Conservation (phyloP, 2,329 filamentous ascomycete species). For the Drechslerella stenobrocha region DNA sequence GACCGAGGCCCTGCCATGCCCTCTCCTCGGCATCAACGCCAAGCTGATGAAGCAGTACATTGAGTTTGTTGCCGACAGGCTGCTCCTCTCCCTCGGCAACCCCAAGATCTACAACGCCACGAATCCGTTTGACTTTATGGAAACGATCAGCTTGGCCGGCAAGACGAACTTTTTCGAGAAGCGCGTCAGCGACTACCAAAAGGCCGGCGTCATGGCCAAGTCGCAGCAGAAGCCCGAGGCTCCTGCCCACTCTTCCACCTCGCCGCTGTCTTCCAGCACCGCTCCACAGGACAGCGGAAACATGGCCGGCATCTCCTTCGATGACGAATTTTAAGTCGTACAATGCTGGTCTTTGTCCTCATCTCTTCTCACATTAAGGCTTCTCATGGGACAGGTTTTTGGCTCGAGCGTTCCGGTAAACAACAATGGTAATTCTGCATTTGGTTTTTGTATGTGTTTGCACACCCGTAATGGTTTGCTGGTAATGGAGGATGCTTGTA, state of each 20-base stretch:
- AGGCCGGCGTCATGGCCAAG: constrained; percentile 96
- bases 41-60: constrained; percentile 99
- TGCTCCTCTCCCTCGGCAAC: constrained; percentile 90
- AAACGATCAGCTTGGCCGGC: constrained; percentile 97
- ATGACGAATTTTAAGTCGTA: constrained; percentile 87
- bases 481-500: constrained; percentile 24
- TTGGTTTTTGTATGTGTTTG: constrained; percentile 20
- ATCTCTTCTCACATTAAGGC: not conserved
- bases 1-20: constrained; percentile 89
- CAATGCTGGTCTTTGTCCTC: constrained; percentile 48
- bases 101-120: constrained; percentile 87
- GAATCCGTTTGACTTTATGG: constrained; percentile 99
- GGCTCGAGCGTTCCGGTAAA: constrained; percentile 23
- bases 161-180: constrained; percentile 99
- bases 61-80: constrained; percentile 96
- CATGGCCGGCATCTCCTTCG: constrained; percentile 83
- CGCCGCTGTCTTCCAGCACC: constrained; percentile 58
- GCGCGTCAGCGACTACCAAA: constrained; percentile 98
- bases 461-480: constrained; percentile 15
- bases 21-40: constrained; percentile 95
- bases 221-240: constrained; percentile 70
- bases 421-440: constrained; percentile 12
- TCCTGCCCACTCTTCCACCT: constrained; percentile 57
- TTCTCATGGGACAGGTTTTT: constrained; percentile 3
- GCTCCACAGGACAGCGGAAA: constrained; percentile 64